Evolutionary conservation across 148 eudicot species (phyloP).

Genomic region (Beta vulgaris): DNA sequence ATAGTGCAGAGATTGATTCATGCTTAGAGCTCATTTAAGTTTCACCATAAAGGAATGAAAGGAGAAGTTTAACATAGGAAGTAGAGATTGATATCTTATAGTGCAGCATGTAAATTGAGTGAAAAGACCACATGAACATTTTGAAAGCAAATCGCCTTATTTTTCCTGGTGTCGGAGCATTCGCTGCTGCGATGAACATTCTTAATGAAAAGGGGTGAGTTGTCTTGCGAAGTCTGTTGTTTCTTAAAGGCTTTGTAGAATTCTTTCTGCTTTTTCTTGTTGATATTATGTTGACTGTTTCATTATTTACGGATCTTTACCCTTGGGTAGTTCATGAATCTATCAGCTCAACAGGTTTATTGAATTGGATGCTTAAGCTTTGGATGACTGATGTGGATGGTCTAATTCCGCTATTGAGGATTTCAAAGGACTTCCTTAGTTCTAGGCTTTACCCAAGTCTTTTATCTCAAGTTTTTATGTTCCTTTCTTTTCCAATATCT

Average conservation of each 20-base stretch:
- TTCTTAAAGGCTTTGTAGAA: not conserved
- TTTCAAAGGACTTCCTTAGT: no score
- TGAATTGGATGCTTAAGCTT: not conserved
- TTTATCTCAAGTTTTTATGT: not conserved
- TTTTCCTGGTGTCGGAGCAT: slow-evolving; percentile 98
- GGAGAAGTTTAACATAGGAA: no score
- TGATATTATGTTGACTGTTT: not conserved
- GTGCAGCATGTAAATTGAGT: no score
- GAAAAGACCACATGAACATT: slow-evolving; percentile 79
- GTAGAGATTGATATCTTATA: no score
- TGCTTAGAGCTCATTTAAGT: no score
- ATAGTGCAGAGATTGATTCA: no score
- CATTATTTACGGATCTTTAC: no score
- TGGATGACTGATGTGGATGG: not conserved
- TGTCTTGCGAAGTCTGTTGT: slow-evolving; percentile 11
- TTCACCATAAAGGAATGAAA: no score
- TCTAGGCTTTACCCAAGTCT: not conserved
- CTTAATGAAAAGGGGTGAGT: slow-evolving; percentile 67
- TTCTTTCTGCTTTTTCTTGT: not conserved
- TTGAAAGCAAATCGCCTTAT: slow-evolving; percentile 77
- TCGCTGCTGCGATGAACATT: slow-evolving; percentile 94
- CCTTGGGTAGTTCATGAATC: not conserved
- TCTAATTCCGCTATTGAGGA: no score
- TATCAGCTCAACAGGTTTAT: not conserved
- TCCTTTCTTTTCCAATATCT: not conserved